These are phyloP conservation scores for Sanghuangporus baumii DNA, from an alignment of 1,284 basidiomycete species.

Conservation along the genomic window DNA sequence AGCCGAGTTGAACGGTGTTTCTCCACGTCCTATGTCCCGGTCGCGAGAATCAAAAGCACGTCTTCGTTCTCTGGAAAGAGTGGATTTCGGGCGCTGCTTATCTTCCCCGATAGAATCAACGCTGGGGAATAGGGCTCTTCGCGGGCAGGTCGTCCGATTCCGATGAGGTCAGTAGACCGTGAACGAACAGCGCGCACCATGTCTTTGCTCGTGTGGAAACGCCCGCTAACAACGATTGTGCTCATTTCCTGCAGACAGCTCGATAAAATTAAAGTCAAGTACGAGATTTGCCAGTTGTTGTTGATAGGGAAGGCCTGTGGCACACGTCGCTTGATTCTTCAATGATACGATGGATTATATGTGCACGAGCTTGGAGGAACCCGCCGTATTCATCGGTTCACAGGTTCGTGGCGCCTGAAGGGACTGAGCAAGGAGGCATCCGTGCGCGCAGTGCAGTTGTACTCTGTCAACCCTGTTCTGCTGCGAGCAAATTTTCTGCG, in stretches of 20 bases:
- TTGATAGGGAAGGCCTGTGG: slow-evolving; percentile 35
- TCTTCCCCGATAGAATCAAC: slow-evolving; percentile 33
- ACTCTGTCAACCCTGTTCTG: slow-evolving; percentile 30
- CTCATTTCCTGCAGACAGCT: slow-evolving; percentile 38
- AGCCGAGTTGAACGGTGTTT: neutral
- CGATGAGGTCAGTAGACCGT: slow-evolving; percentile 33
- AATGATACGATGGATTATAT: slow-evolving; percentile 31
- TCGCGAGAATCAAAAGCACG: neutral
- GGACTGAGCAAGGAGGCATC: slow-evolving; percentile 21
- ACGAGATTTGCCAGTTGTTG: slow-evolving; percentile 39
- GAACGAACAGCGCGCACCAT: slow-evolving; percentile 35
- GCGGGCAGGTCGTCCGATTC: slow-evolving; percentile 38
- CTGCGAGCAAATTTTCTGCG: slow-evolving; percentile 28
- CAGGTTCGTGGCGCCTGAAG: slow-evolving; percentile 28
- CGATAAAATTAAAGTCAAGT: slow-evolving; percentile 42
- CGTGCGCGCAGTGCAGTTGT: slow-evolving; percentile 25
- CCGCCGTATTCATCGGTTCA: slow-evolving; percentile 47
- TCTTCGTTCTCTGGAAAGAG: neutral
- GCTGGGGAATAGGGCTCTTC: slow-evolving; percentile 38
- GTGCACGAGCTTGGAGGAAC: slow-evolving; percentile 33
- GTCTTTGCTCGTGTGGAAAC: slow-evolving; percentile 36
- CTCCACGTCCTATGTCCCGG: slow-evolving; percentile 5
- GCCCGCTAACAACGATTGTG: slow-evolving; percentile 39
- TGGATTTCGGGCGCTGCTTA: slow-evolving; percentile 23
- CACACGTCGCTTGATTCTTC: slow-evolving; percentile 31